These are phyloP conservation scores for Umbilicus rupestris DNA, from an alignment of 164 flowering plant genomes.

Conservation along the genomic window DNA sequence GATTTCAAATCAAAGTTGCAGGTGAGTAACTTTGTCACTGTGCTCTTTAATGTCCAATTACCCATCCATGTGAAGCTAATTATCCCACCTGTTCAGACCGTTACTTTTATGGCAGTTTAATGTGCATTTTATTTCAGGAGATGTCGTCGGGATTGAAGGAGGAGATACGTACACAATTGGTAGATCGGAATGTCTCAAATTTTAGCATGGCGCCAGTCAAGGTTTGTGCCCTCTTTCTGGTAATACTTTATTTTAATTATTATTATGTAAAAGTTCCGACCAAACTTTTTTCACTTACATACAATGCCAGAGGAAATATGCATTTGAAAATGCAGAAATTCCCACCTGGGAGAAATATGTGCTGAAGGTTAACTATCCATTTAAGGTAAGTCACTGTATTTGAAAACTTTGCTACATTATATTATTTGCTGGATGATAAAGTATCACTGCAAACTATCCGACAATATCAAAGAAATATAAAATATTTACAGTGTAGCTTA, in stretches of 20 bases:
- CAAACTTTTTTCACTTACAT: neutral
- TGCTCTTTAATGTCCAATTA: neutral
- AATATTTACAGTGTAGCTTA: neutral
- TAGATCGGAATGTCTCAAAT: constrained; percentile 64
- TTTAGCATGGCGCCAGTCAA: constrained; percentile 85
- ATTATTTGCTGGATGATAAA: neutral
- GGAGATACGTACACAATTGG: constrained; percentile 48
- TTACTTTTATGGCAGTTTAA: neutral
- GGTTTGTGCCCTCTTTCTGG: constrained; percentile 35
- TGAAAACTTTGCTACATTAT: neutral
- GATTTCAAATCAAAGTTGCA: constrained; percentile 50
- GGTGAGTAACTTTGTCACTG: constrained; percentile 22
- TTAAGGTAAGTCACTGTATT: constrained; percentile 46
- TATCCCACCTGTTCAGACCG: neutral
- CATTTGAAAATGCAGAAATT: constrained; percentile 79
- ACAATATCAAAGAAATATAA: neutral
- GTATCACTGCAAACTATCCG: neutral
- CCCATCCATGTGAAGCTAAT: neutral
- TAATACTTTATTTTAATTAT: neutral
- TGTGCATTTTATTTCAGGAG: constrained; percentile 37
- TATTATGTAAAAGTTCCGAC: neutral
- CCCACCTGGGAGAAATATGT: constrained; percentile 78
- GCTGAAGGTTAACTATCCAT: constrained; percentile 83
- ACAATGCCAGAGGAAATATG: constrained; percentile 66
- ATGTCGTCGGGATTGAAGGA: constrained; percentile 64